Base-by-base conservation (phyloP, 805 yeast species). In the Osmozyma mogii region DNA sequence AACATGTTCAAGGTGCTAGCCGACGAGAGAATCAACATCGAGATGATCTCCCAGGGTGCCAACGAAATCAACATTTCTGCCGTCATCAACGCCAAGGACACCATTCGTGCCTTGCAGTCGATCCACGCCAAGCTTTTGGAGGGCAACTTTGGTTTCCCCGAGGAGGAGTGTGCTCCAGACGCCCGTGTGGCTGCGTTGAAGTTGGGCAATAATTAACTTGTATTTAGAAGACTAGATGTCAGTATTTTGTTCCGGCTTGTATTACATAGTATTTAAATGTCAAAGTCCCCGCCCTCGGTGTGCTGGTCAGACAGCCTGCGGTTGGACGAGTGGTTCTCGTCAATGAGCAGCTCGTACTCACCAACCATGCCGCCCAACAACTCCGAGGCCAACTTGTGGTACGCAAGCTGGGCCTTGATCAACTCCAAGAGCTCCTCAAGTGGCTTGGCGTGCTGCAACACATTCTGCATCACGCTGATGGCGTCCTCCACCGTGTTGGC, bases 11-110 rank as follows among this genome's bases (percentile, higher is more conserved):
- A 87, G 45, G 84, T 94, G 2, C 65, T 92, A 43, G 96, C 97
- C 6, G 88, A 84, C 49, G 94, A 89, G 47, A 72, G 74, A 26
- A 81, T 92, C 51, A 92, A 92, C 59, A 85, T 92, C 45, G 98
- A 92, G 58, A 92, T 92, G 98, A 92, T 92, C 58, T 75, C 87
- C 34, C 98, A 92, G 68, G 98, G 98, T 47, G 96, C 97, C 12
- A 89, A 89, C 50, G 98, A 92, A 60, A 92, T 92, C 50, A 92
- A 92, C 55, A 92, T 92, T 30, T 83, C 95, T 19, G 94, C 96
- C 41, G 98, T 92, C 30, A 85, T 92, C 38, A 83, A 82, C 40
- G 85, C 83, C 42, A 61, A 63, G 32, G 92, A 92, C 49, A 78
- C 94, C 9, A 60, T 84, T 17, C 82, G 83, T 53, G 97, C 97